Base-by-base conservation (phyloP, 2,329 filamentous ascomycete genomes). In the Cryphonectria parasitica region DNA sequence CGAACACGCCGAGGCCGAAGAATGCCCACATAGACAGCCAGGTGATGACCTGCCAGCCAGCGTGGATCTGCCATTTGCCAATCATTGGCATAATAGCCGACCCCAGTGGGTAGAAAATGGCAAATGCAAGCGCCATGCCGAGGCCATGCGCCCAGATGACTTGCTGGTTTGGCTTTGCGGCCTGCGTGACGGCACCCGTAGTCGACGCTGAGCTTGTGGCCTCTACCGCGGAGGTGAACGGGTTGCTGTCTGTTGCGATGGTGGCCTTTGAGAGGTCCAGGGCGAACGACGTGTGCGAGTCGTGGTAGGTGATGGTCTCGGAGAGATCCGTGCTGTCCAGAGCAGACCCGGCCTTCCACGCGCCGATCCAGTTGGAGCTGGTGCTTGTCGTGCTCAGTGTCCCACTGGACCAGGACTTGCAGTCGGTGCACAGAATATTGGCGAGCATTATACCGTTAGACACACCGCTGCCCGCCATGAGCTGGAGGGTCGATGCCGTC, bases 401-500 rank as follows among this genome's bases (percentile, higher is more conserved):
- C 58, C 82, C 82, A 31, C 80, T 78, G 45, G 74, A 75, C 84
- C 85, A 87, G 17, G 80, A 77, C 67, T 84, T 76, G 78, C 88
- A 90, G 77, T 86, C 86, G 64, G 80, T 75, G 77, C 88, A 89
- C 54, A 78, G 77, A 62, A 91, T 80, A 74, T 91, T 91, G 74
- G 89, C 90, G 6, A 85, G 82, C 85, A 91, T 90, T 31, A 81
- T 79, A 64, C 77, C 83, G 64, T 80, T 74, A 34, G 77, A 75
- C 58, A 91, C 80, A 52, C 89, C 89, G 62, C 87, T 90, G 64
- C 89, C 89, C 0, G 80, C 83, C 2, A 91, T 83, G 4, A 91
- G 82, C 49, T 85, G 82, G 31, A 91, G 77, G 34, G 81, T 80
- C 7, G 82, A 79, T 1, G 77, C 75, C 65, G 78, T 77, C 67